These are phyloP conservation scores for Fraxinus anomala DNA, from an alignment of 257 asterid genomes.

Conservation along the genomic window DNA sequence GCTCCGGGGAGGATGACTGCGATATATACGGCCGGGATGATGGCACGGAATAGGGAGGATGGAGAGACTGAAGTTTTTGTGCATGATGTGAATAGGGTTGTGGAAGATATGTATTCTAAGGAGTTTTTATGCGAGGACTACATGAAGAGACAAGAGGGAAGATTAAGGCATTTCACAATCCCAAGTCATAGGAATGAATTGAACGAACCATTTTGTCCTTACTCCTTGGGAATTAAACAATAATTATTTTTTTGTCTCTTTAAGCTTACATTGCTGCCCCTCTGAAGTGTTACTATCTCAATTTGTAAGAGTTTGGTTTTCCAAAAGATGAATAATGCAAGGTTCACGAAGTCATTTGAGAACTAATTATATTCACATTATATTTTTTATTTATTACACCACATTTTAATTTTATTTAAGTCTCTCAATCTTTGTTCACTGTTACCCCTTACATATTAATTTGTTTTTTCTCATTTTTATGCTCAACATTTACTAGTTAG, in stretches of 20 bases:
- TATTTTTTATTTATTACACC: too few species aligned
- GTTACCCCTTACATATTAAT: too few species aligned
- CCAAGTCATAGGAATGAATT: constrained; percentile 60
- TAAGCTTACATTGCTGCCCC: background rate
- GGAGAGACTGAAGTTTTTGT: constrained; percentile 73
- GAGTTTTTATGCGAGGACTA: constrained; percentile 76
- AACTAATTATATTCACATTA: too few species aligned
- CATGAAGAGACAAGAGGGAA: constrained; percentile 77
- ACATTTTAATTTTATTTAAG: too few species aligned
- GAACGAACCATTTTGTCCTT: constrained; percentile 78
- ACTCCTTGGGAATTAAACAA: constrained; percentile 44
- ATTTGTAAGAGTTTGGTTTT: background rate
- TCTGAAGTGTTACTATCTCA: background rate
- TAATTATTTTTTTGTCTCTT: background rate
- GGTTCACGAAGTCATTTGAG: too few species aligned
- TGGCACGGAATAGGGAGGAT: constrained; percentile 66
- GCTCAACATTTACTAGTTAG: too few species aligned
- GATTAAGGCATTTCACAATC: constrained; percentile 74
- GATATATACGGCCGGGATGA: constrained; percentile 92
- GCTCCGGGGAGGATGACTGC: constrained; percentile 95
- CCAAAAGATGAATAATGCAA: too few species aligned
- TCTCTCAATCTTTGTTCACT: too few species aligned
- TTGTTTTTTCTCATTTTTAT: too few species aligned
- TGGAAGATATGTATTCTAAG: constrained; percentile 70
- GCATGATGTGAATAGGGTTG: constrained; percentile 86